Conservation (phyloP, 306 rosid genomes). For the Gastrolobium villosum region DNA sequence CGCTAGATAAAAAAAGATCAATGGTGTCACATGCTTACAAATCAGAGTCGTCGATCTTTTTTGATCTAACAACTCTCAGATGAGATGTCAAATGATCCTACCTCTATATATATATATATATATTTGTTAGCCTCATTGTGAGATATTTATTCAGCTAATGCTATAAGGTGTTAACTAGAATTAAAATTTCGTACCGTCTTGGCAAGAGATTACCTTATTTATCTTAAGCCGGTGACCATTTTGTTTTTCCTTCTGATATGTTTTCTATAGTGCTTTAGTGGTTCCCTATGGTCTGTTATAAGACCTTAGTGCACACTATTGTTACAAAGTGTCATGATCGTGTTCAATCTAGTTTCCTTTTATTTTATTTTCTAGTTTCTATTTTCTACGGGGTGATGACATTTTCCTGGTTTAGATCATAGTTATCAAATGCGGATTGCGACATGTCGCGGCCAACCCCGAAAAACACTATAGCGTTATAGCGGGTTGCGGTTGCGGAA, state of each 20-base stretch:
- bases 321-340: not conserved
- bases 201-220: conserved; percentile 10
- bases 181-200: not conserved
- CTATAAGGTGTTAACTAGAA: not conserved
- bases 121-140: not conserved
- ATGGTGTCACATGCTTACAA: too few species aligned
- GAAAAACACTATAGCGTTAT: too few species aligned
- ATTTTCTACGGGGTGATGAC: not conserved
- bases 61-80: too few species aligned
- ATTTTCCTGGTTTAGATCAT: conserved; percentile 20
- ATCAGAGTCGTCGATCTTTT: too few species aligned
- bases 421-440: too few species aligned
- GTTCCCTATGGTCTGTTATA: conserved; percentile 15
- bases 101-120: too few species aligned
- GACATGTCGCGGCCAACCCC: too few species aligned
- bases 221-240: not conserved
- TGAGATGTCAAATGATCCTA: too few species aligned
- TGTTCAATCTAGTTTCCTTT: conserved; percentile 22
- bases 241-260: not conserved
- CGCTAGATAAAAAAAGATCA: too few species aligned
- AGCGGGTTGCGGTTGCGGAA: too few species aligned
- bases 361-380: not conserved
- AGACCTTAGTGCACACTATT: not conserved
- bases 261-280: not conserved
- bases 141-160: conserved; percentile 18